A percentile compares a stretch with the other conserved stretches of the same genome.
Evolutionary conservation across 345 rosid genomes (phyloP).

Genomic region (Citrus medica): DNA sequence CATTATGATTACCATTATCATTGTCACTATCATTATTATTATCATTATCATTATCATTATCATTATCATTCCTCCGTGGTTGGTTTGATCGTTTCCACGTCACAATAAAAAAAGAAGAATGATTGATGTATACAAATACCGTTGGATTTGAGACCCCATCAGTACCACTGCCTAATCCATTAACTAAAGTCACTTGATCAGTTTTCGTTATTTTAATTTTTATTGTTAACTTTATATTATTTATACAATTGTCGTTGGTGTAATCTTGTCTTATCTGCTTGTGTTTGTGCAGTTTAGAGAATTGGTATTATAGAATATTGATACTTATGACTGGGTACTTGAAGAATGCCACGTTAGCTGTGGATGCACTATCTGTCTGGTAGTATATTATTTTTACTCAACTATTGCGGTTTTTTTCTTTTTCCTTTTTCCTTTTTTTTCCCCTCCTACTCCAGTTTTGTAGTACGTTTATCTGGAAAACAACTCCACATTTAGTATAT

Average conservation of each 20-base stretch:
- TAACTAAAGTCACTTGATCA: neutral
- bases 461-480: no score
- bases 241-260: no score
- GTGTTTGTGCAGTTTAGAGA: conserved; percentile 48
- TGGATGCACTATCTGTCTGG: conserved; percentile 55
- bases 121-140: no score
- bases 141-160: no score
- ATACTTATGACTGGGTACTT: conserved; percentile 67
- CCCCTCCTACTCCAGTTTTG: no score
- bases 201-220: neutral
- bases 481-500: no score
- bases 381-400: conserved; percentile 21
- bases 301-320: conserved; percentile 73
- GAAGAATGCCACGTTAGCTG: conserved; percentile 49
- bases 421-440: neutral
- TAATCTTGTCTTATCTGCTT: neutral
- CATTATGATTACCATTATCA: neutral
- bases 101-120: no score
- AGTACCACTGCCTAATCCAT: neutral
- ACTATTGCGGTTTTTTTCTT: neutral
- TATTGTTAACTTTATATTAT: no score
- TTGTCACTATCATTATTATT: neutral
- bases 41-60: neutral
- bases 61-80: neutral
- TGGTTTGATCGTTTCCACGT: neutral